These are phyloP conservation scores for Marchantia polymorpha DNA, from an alignment of 225 moss, liverwort and hornwort genomes.

Conservation along the genomic window DNA sequence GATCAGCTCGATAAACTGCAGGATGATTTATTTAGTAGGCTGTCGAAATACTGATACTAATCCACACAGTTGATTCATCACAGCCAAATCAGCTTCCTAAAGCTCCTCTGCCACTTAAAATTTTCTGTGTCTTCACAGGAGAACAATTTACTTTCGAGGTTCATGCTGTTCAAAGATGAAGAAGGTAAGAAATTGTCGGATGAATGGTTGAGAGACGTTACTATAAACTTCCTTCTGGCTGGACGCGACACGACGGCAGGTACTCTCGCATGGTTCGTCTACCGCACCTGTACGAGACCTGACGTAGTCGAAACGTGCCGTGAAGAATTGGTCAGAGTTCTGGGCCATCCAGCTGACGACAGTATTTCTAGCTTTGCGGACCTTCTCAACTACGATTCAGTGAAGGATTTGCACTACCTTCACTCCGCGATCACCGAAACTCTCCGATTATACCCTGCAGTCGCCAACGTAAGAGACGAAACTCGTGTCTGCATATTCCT, in stretches of 20 bases:
- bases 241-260: slow-evolving; percentile 32
- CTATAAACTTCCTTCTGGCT: slow-evolving; percentile 26
- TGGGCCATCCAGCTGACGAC: not conserved
- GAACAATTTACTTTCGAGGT: slow-evolving; percentile 19
- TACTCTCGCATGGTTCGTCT: slow-evolving; percentile 35
- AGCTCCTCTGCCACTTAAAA: no score
- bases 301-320: not conserved
- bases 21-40: no score
- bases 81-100: no score
- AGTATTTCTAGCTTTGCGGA: not conserved
- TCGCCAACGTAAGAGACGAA: slow-evolving; percentile 17
- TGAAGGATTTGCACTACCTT: slow-evolving; percentile 32
- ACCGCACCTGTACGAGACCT: not conserved
- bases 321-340: not conserved
- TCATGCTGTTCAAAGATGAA: slow-evolving; percentile 2
- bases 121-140: not conserved
- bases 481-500: not conserved
- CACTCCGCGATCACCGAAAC: slow-evolving; percentile 35
- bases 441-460: slow-evolving; percentile 36
- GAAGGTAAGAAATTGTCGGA: slow-evolving; percentile 11
- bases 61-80: no score
- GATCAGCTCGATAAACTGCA: no score
- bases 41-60: no score
- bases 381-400: slow-evolving; percentile 17
- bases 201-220: slow-evolving; percentile 17